phyloP scores from a whole-genome alignment of 2,329 filamentous ascomycete genomes.

The Drechslerella stenobrocha region DNA sequence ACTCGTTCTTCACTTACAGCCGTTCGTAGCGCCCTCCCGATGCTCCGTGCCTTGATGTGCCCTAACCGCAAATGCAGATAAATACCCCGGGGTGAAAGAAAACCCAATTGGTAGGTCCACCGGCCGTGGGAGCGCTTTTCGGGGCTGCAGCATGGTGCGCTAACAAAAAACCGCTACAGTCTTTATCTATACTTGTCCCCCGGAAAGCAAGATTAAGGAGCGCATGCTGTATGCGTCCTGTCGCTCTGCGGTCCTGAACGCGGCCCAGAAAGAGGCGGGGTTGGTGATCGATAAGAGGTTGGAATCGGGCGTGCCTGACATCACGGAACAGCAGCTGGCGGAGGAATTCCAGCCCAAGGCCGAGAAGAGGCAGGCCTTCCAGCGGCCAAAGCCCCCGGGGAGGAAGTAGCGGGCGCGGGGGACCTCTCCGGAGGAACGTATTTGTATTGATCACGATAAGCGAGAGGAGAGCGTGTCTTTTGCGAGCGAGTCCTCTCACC shows the following conservation, averaged over 20 bases:
- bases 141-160: not conserved
- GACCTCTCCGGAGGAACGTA: too few species aligned
- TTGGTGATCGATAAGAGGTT: slow-evolving; percentile 69
- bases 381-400: slow-evolving; percentile 77
- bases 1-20: slow-evolving; percentile 73
- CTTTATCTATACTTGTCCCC: slow-evolving; percentile 82
- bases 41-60: slow-evolving; percentile 9
- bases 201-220: slow-evolving; percentile 73
- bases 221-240: slow-evolving; percentile 77
- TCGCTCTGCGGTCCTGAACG: slow-evolving; percentile 63
- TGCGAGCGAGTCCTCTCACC: too few species aligned
- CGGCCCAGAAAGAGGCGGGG: slow-evolving; percentile 68
- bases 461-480: too few species aligned
- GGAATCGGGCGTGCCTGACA: slow-evolving; percentile 63
- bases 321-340: slow-evolving; percentile 68
- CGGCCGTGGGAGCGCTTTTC: not conserved
- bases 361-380: slow-evolving; percentile 70
- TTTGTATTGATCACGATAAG: slow-evolving; percentile 43
- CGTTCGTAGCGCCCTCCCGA: slow-evolving; percentile 42
- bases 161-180: slow-evolving; percentile 55
- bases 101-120: slow-evolving; percentile 60
- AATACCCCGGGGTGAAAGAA: slow-evolving; percentile 61
- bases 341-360: slow-evolving; percentile 70
- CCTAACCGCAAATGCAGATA: slow-evolving; percentile 56
- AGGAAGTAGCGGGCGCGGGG: slow-evolving; percentile 56